phyloP scores from a whole-genome alignment of 2,329 filamentous ascomycete species.

The Biscogniauxia sp. region DNA sequence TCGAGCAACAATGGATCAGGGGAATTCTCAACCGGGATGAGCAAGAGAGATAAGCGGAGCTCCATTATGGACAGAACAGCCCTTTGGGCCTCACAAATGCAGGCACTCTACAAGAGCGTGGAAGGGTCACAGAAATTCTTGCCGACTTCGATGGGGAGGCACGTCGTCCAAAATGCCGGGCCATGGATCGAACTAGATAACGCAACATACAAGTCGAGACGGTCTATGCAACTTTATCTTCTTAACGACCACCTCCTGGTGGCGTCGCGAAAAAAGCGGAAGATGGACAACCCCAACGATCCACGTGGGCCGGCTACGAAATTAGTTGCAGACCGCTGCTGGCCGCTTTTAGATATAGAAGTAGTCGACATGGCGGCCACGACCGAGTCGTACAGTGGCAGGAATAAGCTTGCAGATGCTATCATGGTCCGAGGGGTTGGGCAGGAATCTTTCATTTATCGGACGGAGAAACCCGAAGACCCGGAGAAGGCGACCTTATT shows the following conservation, averaged over 20 bases:
- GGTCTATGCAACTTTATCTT: conserved; percentile 87
- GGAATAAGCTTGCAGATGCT: conserved; percentile 73
- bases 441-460: conserved; percentile 90
- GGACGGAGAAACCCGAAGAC: conserved; percentile 78
- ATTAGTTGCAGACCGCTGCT: conserved; percentile 90
- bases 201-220: conserved; percentile 89
- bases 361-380: conserved; percentile 80
- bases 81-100: conserved; percentile 68
- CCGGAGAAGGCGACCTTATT: conserved; percentile 78
- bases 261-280: conserved; percentile 89
- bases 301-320: conserved; percentile 62
- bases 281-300: conserved; percentile 63
- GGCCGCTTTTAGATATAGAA: conserved; percentile 89
- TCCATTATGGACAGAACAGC: conserved; percentile 73
- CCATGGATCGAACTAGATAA: conserved; percentile 96
- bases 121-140: conserved; percentile 97
- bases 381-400: conserved; percentile 53
- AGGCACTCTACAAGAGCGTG: conserved; percentile 93
- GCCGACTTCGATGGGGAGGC: conserved; percentile 84
- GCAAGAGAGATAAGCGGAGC: conserved; percentile 79
- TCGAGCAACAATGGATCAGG: conserved; percentile 49
- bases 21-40: conserved; percentile 53
- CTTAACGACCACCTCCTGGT: conserved; percentile 93
- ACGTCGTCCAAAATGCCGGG: conserved; percentile 89
- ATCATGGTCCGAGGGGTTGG: conserved; percentile 86